Evolutionary conservation across 2,329 filamentous ascomycete species (phyloP).

Genomic region (Diaporthe citriasiana): DNA sequence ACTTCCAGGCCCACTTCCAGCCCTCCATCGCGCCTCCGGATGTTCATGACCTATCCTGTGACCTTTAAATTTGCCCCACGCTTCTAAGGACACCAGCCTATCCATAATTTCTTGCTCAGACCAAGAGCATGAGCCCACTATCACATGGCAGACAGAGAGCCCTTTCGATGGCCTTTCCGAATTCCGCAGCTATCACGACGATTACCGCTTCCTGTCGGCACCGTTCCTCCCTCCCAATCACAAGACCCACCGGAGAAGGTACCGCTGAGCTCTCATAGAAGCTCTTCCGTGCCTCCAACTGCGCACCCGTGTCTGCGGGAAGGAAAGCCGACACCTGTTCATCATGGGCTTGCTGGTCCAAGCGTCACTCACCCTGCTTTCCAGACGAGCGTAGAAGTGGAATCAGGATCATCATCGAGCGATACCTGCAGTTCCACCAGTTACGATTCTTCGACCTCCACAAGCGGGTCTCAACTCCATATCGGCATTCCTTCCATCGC

Average conservation of each 20-base stretch:
- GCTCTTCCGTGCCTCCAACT: slow-evolving; percentile 1
- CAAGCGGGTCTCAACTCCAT: slow-evolving; percentile 5
- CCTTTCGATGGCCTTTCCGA: neutral
- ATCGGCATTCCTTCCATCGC: slow-evolving; percentile 9
- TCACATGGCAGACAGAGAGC: slow-evolving; percentile 29
- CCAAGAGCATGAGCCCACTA: slow-evolving; percentile 29
- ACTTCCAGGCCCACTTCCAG: neutral
- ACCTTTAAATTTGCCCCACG: neutral
- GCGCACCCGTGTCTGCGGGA: neutral
- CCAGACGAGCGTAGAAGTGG: neutral
- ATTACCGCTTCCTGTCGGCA: neutral
- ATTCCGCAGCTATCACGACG: neutral
- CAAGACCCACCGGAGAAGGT: neutral
- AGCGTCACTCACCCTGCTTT: slow-evolving; percentile 1
- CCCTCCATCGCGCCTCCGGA: neutral
- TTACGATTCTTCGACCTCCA: slow-evolving; percentile 10
- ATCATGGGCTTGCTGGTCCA: slow-evolving; percentile 18
- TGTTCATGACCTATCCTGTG: slow-evolving; percentile 2
- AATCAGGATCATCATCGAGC: neutral
- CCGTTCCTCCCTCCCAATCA: neutral
- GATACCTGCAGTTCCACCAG: slow-evolving; percentile 20
- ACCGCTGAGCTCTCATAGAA: slow-evolving; percentile 1
- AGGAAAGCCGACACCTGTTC: neutral
- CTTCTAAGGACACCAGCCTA: neutral
- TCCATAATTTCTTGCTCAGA: neutral